Percentiles rank a stretch among this genome's conserved stretches.
Evolutionary conservation across 140 eudicot genomes (phyloP).

Genomic region (Ambrosia hybrid): DNA sequence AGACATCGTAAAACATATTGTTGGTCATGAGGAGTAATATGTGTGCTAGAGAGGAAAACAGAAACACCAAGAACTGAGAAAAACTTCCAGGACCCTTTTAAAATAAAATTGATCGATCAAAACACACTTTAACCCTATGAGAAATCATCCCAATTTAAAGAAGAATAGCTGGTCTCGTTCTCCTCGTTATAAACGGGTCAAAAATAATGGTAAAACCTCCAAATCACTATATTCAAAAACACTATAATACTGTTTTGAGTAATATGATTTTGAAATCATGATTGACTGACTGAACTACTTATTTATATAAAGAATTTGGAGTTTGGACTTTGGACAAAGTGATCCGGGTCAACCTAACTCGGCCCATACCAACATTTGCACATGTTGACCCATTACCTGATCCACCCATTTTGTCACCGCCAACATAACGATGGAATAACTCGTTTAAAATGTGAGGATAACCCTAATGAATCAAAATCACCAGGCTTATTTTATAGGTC

Average conservation of each 20-base stretch:
- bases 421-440: not conserved
- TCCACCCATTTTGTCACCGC: constrained; percentile 5
- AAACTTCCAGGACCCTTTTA: too few species aligned
- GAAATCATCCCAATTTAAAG: too few species aligned
- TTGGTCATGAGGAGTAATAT: not conserved
- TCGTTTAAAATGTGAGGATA: not conserved
- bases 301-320: not conserved
- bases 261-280: not conserved
- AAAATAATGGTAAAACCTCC: too few species aligned
- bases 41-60: too few species aligned
- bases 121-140: too few species aligned
- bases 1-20: not conserved
- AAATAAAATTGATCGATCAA: too few species aligned
- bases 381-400: not conserved
- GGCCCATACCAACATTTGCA: not conserved
- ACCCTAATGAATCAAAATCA: constrained; percentile 2
- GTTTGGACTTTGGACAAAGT: not conserved
- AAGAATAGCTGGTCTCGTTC: too few species aligned
- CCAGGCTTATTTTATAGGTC: not conserved
- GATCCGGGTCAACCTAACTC: not conserved
- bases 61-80: too few species aligned
- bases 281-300: not conserved
- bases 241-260: too few species aligned
- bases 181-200: too few species aligned
- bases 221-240: too few species aligned